Percentiles rank a stretch among this genome's conserved stretches.
phyloP scores from a whole-genome alignment of 2,329 filamentous ascomycete species.

The Pestalotiopsis sp. region DNA sequence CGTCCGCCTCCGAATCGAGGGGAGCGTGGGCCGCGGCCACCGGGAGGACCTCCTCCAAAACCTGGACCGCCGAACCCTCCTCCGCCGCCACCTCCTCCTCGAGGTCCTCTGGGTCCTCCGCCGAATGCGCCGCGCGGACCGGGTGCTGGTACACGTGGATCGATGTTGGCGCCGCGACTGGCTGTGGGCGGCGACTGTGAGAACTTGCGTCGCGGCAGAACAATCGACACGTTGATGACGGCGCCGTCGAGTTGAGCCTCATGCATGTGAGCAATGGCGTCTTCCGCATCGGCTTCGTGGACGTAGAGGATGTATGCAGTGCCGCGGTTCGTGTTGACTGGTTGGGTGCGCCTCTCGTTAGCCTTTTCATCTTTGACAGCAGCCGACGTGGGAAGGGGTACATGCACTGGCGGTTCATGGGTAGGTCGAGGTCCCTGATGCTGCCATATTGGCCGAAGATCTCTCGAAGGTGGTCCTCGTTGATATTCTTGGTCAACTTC shows the following conservation, averaged over 20 bases:
- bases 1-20: conserved; percentile 30
- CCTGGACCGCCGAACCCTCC: conserved; percentile 15
- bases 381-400: conserved; percentile 16
- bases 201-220: conserved; percentile 81
- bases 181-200: conserved; percentile 77
- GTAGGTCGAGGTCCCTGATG: conserved; percentile 86
- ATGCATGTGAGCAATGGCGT: conserved; percentile 95
- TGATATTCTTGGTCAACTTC: conserved; percentile 93
- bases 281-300: conserved; percentile 28
- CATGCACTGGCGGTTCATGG: conserved; percentile 84
- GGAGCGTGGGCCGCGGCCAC: background rate
- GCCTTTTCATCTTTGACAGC: background rate
- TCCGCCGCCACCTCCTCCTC: conserved; percentile 21
- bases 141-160: conserved; percentile 52
- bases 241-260: conserved; percentile 91
- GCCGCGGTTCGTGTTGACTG: conserved; percentile 87
- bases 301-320: conserved; percentile 37
- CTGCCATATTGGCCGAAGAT: conserved; percentile 89
- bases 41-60: conserved; percentile 22
- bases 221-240: conserved; percentile 83
- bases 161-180: conserved; percentile 62
- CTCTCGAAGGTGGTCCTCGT: conserved; percentile 82
- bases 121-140: conserved; percentile 16
- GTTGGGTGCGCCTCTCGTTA: background rate
- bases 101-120: conserved; percentile 21